Base-by-base conservation (phyloP, 2,329 filamentous ascomycete species). In the Mollisia scopiformis region DNA sequence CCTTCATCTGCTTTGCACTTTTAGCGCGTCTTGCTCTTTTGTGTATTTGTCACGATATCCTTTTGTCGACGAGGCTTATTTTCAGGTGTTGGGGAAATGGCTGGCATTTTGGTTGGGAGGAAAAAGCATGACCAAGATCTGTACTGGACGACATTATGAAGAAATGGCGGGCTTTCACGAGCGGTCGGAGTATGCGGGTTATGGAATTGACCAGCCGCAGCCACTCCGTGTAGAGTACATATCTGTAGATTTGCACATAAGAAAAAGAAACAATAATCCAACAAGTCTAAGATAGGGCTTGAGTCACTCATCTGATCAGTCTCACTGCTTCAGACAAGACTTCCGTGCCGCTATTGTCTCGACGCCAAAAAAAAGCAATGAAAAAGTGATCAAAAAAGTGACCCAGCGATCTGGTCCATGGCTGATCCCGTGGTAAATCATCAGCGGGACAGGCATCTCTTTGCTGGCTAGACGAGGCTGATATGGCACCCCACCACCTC, bases 171-270 rank as follows among this genome's bases (percentile, higher is more conserved):
- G 49, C 27, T 51, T 33, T 21, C 49, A 51, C 28, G 19, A 51
- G 27, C 23, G 27, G n/a, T 31, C 23, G 23, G 47, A 30, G 27
- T 51, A 6, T 23, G 16, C n/a, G n/a, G n/a, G n/a, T 21, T 27
- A 14, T 23, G 16, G 43, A 47, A 23, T 23, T 28, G 51, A 46
- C 21, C 53, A 39, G 16, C 21, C 21, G 19, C 33, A 46, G 19
- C 21, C 55, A 43, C 41, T 62, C 53, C 41, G 47, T 56, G 47
- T 57, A 57, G 30, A 57, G 49, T 58, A 58, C 28, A 58, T 53
- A 50, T 16, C 55, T 41, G 52, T 54, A 54, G 56, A 62, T 51
- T 55, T 62, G 59, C 55, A 62, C 55, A 62, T 62, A 62, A 41
- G 28, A 58, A 54, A 37, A 57, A 54, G 50, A 21, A 52, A 37